Conservation (phyloP, 2,329 filamentous ascomycete species). For the Peltaster fructicola region DNA sequence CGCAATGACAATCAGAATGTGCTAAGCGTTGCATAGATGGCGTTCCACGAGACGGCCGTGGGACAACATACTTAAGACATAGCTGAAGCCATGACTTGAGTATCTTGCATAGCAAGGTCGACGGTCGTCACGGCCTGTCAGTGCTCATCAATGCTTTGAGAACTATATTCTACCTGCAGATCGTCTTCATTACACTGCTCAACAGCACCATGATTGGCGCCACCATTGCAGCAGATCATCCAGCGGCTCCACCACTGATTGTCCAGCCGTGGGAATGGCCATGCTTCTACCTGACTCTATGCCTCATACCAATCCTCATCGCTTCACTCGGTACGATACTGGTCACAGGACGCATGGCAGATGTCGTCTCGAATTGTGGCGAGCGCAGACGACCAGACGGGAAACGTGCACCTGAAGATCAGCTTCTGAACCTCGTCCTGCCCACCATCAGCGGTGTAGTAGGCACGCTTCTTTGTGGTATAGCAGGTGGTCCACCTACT, state of each 20-base stretch:
- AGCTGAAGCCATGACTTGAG: conserved; percentile 6
- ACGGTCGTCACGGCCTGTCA: conserved; percentile 4
- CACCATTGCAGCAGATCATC: conserved; percentile 5
- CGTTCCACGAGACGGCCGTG: conserved; percentile 1
- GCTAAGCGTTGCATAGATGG: no score
- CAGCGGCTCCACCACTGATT: conserved; percentile 5
- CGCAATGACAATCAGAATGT: no score
- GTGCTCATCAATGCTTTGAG: conserved; percentile 8
- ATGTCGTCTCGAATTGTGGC: conserved; percentile 6
- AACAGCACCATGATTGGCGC: conserved; percentile 7
- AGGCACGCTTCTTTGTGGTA: conserved; percentile 8
- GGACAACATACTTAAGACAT: conserved; percentile 2
- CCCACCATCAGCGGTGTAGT: conserved; percentile 7
- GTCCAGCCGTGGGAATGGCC: conserved; percentile 3
- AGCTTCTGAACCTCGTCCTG: conserved; percentile 7
- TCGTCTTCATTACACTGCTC: conserved; percentile 8
- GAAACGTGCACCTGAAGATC: conserved; percentile 7
- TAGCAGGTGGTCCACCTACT: conserved; percentile 4
- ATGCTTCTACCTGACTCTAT: conserved; percentile 6
- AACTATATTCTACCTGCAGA: conserved; percentile 8
- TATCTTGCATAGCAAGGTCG: conserved; percentile 4
- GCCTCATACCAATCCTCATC: conserved; percentile 6
- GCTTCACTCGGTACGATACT: conserved; percentile 4
- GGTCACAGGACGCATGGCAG: conserved; percentile 6
- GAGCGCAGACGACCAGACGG: conserved; percentile 6